Conservation (phyloP, 306 rosid genomes). For the Vigna reflexopilosa region DNA sequence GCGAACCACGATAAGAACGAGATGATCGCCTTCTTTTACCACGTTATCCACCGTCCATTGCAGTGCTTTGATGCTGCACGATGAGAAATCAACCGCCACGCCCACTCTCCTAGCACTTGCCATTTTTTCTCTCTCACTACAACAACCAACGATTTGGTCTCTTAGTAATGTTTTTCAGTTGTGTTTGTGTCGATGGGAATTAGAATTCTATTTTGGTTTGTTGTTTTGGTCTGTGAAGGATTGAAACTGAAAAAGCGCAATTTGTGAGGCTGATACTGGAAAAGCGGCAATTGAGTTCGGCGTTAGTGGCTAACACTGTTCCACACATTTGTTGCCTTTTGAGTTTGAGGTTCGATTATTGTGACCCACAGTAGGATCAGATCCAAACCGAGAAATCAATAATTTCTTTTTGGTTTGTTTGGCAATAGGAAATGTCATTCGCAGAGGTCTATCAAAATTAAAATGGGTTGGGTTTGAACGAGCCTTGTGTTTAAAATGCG, state of each 20-base stretch:
- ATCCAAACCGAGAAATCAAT: not conserved
- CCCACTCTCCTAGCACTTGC: constrained; percentile 64
- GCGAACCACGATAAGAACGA: constrained; percentile 62
- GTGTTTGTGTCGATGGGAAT: not conserved
- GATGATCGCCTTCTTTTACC: constrained; percentile 69
- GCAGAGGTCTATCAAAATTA: too few relatives aligned
- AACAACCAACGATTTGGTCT: not conserved
- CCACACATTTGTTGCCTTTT: not conserved
- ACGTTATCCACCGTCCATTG: constrained; percentile 83
- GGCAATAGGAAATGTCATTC: too few relatives aligned
- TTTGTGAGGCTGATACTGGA: constrained; percentile 26
- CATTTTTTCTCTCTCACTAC: constrained; percentile 16
- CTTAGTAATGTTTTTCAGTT: not conserved
- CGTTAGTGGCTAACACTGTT: not conserved
- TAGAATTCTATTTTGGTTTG: not conserved
- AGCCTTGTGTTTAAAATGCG: too few relatives aligned
- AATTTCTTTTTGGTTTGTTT: not conserved
- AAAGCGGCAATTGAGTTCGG: constrained; percentile 19
- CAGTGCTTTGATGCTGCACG: constrained; percentile 73
- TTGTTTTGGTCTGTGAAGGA: not conserved
- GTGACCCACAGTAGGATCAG: not conserved
- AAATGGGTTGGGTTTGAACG: not conserved
- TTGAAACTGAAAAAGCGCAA: constrained; percentile 29
- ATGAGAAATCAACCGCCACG: constrained; percentile 91
- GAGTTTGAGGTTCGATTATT: not conserved